Conservation (phyloP, 345 rosid genomes). For the Turnera subulata region DNA sequence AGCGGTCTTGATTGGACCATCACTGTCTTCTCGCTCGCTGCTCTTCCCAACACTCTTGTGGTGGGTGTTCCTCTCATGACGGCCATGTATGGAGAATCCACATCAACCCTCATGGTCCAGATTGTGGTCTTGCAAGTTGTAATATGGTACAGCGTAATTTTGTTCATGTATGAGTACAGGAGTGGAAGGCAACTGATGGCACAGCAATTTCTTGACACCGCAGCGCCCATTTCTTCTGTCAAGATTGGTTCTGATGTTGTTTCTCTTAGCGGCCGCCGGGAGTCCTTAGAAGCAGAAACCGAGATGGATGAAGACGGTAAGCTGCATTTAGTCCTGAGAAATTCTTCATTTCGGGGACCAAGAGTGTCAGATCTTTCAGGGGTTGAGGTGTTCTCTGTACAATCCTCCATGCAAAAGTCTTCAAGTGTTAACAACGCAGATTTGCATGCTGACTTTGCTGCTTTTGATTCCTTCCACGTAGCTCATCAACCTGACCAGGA, state of each 20-base stretch:
- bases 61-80: constrained; percentile 53
- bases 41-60: constrained; percentile 52
- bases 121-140: constrained; percentile 47
- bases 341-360: constrained; percentile 30
- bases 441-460: constrained; percentile 20
- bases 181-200: constrained; percentile 42
- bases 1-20: constrained; percentile 49
- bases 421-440: constrained; percentile 51
- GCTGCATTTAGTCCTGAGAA: constrained; percentile 41
- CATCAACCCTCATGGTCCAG: constrained; percentile 44
- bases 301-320: constrained; percentile 54
- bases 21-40: constrained; percentile 42
- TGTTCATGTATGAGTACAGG: constrained; percentile 49
- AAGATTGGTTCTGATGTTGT: constrained; percentile 53
- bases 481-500: not conserved
- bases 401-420: constrained; percentile 45
- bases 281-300: constrained; percentile 40
- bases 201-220: constrained; percentile 54
- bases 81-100: constrained; percentile 56
- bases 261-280: constrained; percentile 41
- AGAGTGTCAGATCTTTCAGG: constrained; percentile 44
- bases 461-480: no score
- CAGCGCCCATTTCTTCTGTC: constrained; percentile 42
- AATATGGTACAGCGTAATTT: constrained; percentile 53
- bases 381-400: constrained; percentile 48